Base-by-base conservation (phyloP, 345 rosid genomes). In the Populus alba region DNA sequence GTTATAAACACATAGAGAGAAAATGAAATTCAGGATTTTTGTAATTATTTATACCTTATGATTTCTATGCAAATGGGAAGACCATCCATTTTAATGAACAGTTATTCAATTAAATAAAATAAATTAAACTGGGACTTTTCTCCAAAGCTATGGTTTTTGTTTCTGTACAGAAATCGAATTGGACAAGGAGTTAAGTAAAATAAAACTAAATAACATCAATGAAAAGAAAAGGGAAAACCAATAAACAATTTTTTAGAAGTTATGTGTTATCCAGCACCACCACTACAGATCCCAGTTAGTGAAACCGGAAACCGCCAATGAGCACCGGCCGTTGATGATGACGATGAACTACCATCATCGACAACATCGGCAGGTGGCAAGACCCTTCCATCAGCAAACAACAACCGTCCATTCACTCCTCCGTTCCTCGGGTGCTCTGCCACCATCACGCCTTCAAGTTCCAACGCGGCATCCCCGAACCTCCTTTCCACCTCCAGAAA, bases 401-500 rank as follows among this genome's bases (percentile, higher is more conserved):
- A 75, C 17, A 80, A 80, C 81, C 95, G 80, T 20, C 91, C 80
- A 68, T 74, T 22, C 25, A 65, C 47, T 31, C 61, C 71, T 18
- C 78, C 91, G 31, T 85, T 62, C 55, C 81, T 67, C 39, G 69
- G 74, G 70, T 22, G 88, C 75, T 31, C 87, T 73, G 75, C 74
- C 61, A 66, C 86, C 84, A 78, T 85, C 65, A 82, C 88, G 27
- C 86, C 90, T 27, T 90, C 93, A 31, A 88, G 80, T 87, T 89
- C 93, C 57, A 87, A 81, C n/a, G 92, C 91, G 1, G 86, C 78
- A 12, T 92, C 97, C 1, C 95, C 97, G 41, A 88, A 93, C 84
- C 97, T 87, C 82, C 98, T 74, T 80, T 95, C 98, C 55, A 93
- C 94, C 87, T 93, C 98, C 13, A 95, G 83, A 81, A 91, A 95